Evolutionary conservation across 495 filamentous ascomycete species (phyloP).

Genomic region (Penicillium ucsense): DNA sequence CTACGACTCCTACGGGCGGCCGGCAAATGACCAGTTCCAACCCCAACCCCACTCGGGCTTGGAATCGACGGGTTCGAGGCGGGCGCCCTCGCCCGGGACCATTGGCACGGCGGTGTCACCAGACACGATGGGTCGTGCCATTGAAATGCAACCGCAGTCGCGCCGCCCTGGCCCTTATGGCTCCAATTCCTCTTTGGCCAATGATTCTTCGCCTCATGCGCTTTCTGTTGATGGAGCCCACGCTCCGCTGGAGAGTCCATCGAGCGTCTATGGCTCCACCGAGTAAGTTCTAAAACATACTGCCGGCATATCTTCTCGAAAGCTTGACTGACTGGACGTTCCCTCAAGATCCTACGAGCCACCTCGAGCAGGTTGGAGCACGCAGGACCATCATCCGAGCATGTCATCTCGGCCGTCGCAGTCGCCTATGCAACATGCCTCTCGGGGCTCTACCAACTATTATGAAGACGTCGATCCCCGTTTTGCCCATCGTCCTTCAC

Average conservation of each 20-base stretch:
- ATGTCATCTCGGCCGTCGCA: neutral
- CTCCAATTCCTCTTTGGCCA: slow-evolving; percentile 54
- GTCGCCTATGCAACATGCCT: neutral
- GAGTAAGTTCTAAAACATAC: slow-evolving; percentile 47
- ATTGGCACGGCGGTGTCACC: slow-evolving; percentile 41
- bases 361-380: slow-evolving; percentile 42
- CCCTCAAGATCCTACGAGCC: slow-evolving; percentile 49
- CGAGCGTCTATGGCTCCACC: slow-evolving; percentile 59
- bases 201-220: slow-evolving; percentile 51
- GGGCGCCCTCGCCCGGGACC: slow-evolving; percentile 49
- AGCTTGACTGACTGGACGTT: slow-evolving; percentile 15
- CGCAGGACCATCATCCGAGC: slow-evolving; percentile 10
- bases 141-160: slow-evolving; percentile 63
- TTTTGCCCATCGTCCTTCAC: slow-evolving; percentile 49
- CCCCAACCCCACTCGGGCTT: slow-evolving; percentile 20
- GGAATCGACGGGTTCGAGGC: slow-evolving; percentile 18
- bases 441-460: slow-evolving; percentile 42
- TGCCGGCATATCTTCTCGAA: too few species aligned
- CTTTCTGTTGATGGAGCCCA: slow-evolving; percentile 18
- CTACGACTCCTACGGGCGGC: slow-evolving; percentile 16
- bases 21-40: slow-evolving; percentile 12
- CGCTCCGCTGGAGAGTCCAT: slow-evolving; percentile 42
- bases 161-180: slow-evolving; percentile 29
- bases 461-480: slow-evolving; percentile 93
- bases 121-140: slow-evolving; percentile 57